Percentiles rank a stretch among this genome's conserved stretches.
Evolutionary conservation across 768 basidiomycete genomes (phyloP).

Genomic region (Lentinus tigrinus): DNA sequence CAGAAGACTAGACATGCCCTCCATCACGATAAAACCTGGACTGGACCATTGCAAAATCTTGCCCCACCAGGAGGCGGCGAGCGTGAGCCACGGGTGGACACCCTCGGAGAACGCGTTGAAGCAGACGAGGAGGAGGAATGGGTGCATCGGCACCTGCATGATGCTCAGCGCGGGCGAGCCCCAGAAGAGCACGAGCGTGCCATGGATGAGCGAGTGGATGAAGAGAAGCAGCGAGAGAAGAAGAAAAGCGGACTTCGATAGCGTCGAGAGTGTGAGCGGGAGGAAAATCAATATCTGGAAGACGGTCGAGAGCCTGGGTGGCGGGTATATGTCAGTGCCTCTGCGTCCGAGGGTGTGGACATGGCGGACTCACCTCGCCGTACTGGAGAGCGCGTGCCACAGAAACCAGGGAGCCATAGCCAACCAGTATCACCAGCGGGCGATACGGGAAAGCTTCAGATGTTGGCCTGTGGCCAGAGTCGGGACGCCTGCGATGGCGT

Average conservation of each 20-base stretch:
- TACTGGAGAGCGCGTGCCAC: slow-evolving; percentile 64
- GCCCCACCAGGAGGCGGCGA: slow-evolving; percentile 71
- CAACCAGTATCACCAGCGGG: slow-evolving; percentile 13
- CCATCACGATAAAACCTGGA: slow-evolving; percentile 78
- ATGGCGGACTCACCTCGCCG: slow-evolving; percentile 47
- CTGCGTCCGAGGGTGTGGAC: neutral
- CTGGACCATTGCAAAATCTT: slow-evolving; percentile 66
- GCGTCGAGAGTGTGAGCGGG: slow-evolving; percentile 80
- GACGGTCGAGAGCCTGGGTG: slow-evolving; percentile 65
- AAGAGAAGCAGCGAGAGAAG: slow-evolving; percentile 77
- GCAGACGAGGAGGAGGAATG: slow-evolving; percentile 80
- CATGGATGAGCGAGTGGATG: slow-evolving; percentile 77
- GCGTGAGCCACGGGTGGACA: slow-evolving; percentile 55
- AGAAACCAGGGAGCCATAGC: slow-evolving; percentile 60
- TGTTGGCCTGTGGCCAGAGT: slow-evolving; percentile 7
- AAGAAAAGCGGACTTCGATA: slow-evolving; percentile 78
- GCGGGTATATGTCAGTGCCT: slow-evolving; percentile 6
- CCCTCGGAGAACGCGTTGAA: slow-evolving; percentile 81
- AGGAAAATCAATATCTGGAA: slow-evolving; percentile 82
- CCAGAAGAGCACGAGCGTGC: slow-evolving; percentile 71
- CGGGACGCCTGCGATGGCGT: slow-evolving; percentile 8
- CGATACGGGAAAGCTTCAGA: slow-evolving; percentile 14
- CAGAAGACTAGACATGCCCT: slow-evolving; percentile 80
- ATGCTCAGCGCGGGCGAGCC: slow-evolving; percentile 70
- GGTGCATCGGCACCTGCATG: slow-evolving; percentile 83